Base-by-base conservation (phyloP, 2,329 filamentous ascomycete species). In the Pestalotiopsis sp. region DNA sequence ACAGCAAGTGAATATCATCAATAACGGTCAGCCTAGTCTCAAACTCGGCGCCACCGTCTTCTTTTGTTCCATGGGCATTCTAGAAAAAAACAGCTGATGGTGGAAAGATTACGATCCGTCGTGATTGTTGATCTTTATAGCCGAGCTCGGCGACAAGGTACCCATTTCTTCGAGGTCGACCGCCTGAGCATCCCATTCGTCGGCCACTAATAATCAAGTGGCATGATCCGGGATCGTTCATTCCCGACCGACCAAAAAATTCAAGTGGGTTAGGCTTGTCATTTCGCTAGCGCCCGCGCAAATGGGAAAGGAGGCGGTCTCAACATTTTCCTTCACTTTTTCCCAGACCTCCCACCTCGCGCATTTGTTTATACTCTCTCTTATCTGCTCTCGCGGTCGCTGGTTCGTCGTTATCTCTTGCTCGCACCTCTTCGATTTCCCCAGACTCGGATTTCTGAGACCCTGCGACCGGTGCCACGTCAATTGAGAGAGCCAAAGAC, bases 191-290 rank as follows among this genome's bases (percentile, higher is more conserved):
- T 52, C 45, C 17, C 45, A 52, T 52, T 52, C 45, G 45, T 23
- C 45, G 17, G 20, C 45, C 17, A 20, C 45, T 20, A 52, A 36
- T 36, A 36, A 36, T 36, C 31, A 59, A 59, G 57, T 59, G 57
- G 57, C 57, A 59, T 59, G 57, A 59, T 59, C 57, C 57, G 57
- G 57, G 23, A 59, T 59, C 6, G 23, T n/a, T 14, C 57, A 59
- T 59, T 23, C 25, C 57, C 57, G 57, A 36, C 57, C 56, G 20
- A 20, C 49, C 20, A 56, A 56, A 31, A 58, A 58, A 58, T 27
- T 25, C 20, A 58, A 31, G 56, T 12, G 25, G 27, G 23, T 59
- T 27, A 27, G 23, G 57, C 27, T 52, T 52, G 45, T 52, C 45
- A 59, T 36, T 36, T 59, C 23, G 57, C 57, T 59, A 59, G 57